Base-by-base conservation (phyloP, 139 green algal species). In the Micractinium sp. region DNA sequence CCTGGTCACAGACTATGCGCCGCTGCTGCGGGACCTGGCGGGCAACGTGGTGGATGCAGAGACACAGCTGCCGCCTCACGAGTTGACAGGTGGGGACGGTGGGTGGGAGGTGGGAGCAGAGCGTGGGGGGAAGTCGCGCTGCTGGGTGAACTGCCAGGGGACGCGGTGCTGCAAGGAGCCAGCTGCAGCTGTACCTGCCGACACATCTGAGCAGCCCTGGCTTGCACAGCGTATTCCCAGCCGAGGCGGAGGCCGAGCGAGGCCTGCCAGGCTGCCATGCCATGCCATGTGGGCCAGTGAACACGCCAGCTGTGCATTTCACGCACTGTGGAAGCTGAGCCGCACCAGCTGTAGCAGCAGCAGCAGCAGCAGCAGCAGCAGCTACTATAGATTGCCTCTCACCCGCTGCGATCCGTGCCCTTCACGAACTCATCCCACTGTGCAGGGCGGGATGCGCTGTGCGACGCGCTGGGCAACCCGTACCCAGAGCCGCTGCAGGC, bases 1-100 rank as follows among this genome's bases (percentile, higher is more conserved):
- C 91, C 88, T 97, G 16, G 77, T 82, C 18, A 90, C 56, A 22
- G 95, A 97, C 89, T 97, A 96, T 87, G 81, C 91, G 39, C 41
- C 79, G 5, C 87, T 95, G 60, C 60, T 94, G 25, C 61, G 82
- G 15, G 93, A 96, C 81, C 86, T 71, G 56, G 78, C 91, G 31
- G 74, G 84, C 81, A 90, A 92, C 75, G 93, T 94, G 36, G 23
- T 94, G 15, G 91, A 93, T 87, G 85, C 82, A 5, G 88, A 91
- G n/a, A 94, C 89, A 3, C 85, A 88, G 85, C 85, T 88, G 85
- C 47, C 85, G 41, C 71, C 85, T 9, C 85, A 88, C 71, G 18
- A 82, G 41, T 19, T 33, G 20, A 27, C 74, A 29, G 83, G 83
- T 87, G 38, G 16, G 83, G 16, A 1, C 3, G 31, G 31, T 19